These are phyloP conservation scores for Stephanodiscus minutulus DNA, from an alignment of 108 stramenopile genomes.

Conservation along the genomic window DNA sequence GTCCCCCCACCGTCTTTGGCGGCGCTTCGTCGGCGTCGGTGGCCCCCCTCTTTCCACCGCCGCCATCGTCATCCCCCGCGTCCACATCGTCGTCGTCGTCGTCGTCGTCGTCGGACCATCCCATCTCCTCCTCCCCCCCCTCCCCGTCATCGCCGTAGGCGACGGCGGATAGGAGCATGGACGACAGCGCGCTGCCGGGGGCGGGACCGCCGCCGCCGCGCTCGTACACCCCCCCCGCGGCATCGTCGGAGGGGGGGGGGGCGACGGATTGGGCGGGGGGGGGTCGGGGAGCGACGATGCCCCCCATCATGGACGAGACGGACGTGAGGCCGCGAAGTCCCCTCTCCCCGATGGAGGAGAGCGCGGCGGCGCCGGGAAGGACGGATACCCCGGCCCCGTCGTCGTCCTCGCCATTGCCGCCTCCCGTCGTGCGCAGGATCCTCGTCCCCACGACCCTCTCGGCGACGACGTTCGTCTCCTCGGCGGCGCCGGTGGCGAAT, in stretches of 20 bases:
- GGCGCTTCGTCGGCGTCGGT: too few species aligned
- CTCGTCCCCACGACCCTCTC: constrained; percentile 17
- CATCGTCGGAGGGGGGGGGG: too few species aligned
- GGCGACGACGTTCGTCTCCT: constrained; percentile 41
- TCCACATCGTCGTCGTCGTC: constrained; percentile 13
- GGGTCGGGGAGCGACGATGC: constrained; percentile 28
- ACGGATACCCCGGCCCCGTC: constrained; percentile 4
- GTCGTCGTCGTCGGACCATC: not conserved
- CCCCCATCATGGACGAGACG: constrained; percentile 41
- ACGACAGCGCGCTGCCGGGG: constrained; percentile 1
- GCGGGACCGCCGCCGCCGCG: not conserved
- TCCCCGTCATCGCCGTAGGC: not conserved
- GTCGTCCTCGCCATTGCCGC: not conserved
- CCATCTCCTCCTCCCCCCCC: not conserved
- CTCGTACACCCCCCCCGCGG: not conserved
- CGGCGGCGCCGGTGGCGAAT: constrained; percentile 42
- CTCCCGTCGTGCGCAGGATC: not conserved
- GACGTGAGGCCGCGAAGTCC: constrained; percentile 17
- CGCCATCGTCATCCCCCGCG: constrained; percentile 34
- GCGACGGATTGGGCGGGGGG: not conserved
- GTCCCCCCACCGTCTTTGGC: too few species aligned
- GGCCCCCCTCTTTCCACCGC: too few species aligned
- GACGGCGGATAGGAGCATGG: not conserved
- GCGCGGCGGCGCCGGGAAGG: not conserved
- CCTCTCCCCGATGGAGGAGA: constrained; percentile 8